Evolutionary conservation across 768 basidiomycete species (phyloP).

Genomic region (Leccinum truebloodii): DNA sequence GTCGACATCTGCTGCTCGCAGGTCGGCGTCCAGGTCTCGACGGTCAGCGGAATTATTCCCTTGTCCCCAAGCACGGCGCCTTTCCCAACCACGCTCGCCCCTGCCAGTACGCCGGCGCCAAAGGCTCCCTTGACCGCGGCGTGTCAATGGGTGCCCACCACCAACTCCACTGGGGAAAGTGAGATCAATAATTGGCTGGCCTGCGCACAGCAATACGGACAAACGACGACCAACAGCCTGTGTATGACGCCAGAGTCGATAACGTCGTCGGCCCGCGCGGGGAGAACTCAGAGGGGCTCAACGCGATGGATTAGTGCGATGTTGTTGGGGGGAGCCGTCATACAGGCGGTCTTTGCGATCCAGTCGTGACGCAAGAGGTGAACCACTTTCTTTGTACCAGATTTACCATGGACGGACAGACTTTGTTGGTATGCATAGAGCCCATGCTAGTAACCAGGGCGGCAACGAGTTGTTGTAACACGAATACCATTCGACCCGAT

Average conservation of each 20-base stretch:
- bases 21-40: background rate
- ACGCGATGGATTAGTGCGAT: background rate
- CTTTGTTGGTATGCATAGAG: background rate
- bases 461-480: background rate
- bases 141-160: background rate
- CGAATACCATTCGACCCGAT: background rate
- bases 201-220: background rate
- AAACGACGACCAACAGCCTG: background rate
- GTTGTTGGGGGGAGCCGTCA: background rate
- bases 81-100: background rate
- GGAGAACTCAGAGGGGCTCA: background rate
- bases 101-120: background rate
- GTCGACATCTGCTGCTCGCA: background rate
- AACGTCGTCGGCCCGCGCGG: background rate
- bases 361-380: background rate
- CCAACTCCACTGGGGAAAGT: background rate
- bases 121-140: background rate
- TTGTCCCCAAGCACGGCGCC: background rate
- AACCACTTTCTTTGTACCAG: background rate
- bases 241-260: background rate
- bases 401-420: background rate
- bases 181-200: background rate
- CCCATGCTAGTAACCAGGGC: background rate
- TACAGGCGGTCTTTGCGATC: background rate
- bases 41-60: background rate